Conservation (phyloP, 192 early-diverging fungal genomes). For the Backusella australiensis region DNA sequence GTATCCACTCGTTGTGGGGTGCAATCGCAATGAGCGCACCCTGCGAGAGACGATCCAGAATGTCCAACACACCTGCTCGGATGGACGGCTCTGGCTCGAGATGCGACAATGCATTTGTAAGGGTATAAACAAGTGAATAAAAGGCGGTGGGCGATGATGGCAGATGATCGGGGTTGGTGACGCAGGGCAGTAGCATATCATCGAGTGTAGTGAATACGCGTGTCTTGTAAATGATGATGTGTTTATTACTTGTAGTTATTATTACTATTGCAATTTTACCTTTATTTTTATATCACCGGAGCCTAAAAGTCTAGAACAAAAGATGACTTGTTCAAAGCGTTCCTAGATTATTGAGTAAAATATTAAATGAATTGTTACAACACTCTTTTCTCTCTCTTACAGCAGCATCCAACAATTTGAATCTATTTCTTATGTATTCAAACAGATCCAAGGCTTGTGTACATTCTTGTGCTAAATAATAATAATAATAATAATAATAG, state of each 20-base stretch:
- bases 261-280: slow-evolving; percentile 5
- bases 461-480: slow-evolving; percentile 30
- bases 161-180: slow-evolving; percentile 11
- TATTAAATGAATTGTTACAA: background rate
- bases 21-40: slow-evolving; percentile 1
- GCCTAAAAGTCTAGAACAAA: slow-evolving; percentile 31
- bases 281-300: slow-evolving; percentile 22
- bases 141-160: slow-evolving; percentile 32
- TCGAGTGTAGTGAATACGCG: slow-evolving; percentile 28
- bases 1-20: background rate
- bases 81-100: background rate
- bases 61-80: slow-evolving; percentile 8
- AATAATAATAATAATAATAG: background rate
- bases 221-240: slow-evolving; percentile 8
- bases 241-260: background rate
- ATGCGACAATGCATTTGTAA: slow-evolving; percentile 27
- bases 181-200: slow-evolving; percentile 12
- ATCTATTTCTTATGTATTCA: slow-evolving; percentile 35
- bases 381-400: slow-evolving; percentile 6
- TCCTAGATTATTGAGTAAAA: slow-evolving; percentile 20
- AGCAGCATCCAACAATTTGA: slow-evolving; percentile 13
- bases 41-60: slow-evolving; percentile 19
- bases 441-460: slow-evolving; percentile 37
- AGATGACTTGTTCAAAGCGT: slow-evolving; percentile 32
- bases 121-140: slow-evolving; percentile 36